Conservation (phyloP, 2,329 filamentous ascomycete genomes). For the Colletotrichum zoysiae region DNA sequence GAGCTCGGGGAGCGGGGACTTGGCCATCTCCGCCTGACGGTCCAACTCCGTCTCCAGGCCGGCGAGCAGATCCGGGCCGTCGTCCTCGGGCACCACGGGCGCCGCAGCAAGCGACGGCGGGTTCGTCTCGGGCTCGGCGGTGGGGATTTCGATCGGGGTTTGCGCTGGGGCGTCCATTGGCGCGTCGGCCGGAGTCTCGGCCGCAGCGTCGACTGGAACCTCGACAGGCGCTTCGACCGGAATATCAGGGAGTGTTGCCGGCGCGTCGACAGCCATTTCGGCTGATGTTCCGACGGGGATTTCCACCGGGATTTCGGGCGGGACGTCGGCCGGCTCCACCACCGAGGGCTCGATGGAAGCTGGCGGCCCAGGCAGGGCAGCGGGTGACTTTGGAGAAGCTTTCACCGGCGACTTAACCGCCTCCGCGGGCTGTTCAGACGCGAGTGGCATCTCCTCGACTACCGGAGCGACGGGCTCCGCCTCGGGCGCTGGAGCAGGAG, state of each 20-base stretch:
- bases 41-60: conserved; percentile 41
- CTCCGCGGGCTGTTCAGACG: conserved; percentile 3
- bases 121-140: conserved; percentile 22
- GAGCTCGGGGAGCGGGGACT: conserved; percentile 30
- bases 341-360: conserved; percentile 20
- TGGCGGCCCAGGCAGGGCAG: not conserved
- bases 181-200: not conserved
- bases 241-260: not conserved
- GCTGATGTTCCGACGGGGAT: not conserved
- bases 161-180: conserved; percentile 7
- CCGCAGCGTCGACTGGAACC: not conserved
- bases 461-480: conserved; percentile 1
- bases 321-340: conserved; percentile 15
- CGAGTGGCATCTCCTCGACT: conserved; percentile 3
- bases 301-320: conserved; percentile 15
- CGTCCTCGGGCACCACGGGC: conserved; percentile 20
- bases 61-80: conserved; percentile 40
- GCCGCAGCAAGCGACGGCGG: conserved; percentile 5
- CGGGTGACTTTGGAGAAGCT: conserved; percentile 23
- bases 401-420: conserved; percentile 22
- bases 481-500: conserved; percentile 10
- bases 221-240: not conserved
- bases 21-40: conserved; percentile 34
- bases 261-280: not conserved
- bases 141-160: conserved; percentile 8